Evolutionary conservation across 1,284 basidiomycete species (phyloP).

Genomic region (Microbotryomycetes sp.): DNA sequence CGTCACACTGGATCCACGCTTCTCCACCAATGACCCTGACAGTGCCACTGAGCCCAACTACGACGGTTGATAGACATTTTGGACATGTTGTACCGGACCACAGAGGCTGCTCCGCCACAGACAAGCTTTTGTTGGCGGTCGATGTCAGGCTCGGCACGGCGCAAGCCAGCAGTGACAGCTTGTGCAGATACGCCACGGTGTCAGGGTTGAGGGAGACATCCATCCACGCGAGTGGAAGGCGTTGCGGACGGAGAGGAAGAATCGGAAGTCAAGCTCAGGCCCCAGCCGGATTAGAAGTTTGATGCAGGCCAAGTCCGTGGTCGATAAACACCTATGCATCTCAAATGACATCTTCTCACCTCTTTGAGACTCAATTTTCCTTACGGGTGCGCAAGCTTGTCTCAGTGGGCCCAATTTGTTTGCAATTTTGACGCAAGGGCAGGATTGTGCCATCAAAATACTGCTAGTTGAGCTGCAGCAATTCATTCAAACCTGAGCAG

Average conservation of each 20-base stretch:
- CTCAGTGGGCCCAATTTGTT: too few species aligned
- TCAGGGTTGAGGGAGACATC: background rate
- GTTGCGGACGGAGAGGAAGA: background rate
- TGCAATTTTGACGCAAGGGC: too few species aligned
- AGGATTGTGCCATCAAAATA: too few species aligned
- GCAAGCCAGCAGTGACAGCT: background rate
- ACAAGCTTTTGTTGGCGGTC: background rate
- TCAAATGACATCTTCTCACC: too few species aligned
- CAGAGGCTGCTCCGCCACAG: background rate
- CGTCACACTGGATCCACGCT: background rate
- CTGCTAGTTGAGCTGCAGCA: too few species aligned
- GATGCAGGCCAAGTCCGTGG: too few species aligned
- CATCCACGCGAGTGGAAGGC: background rate
- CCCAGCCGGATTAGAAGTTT: too few species aligned
- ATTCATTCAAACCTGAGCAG: too few species aligned
- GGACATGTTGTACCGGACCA: background rate
- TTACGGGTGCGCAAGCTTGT: too few species aligned
- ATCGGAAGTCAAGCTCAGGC: too few species aligned
- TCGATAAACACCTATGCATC: too few species aligned
- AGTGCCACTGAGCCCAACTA: background rate
- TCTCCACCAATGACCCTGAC: background rate
- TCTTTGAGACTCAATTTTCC: too few species aligned
- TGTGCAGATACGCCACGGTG: background rate
- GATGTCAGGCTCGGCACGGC: background rate
- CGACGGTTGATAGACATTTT: background rate